These are phyloP conservation scores for Boechera divaricarpa DNA, from an alignment of 345 rosid species.

Conservation along the genomic window DNA sequence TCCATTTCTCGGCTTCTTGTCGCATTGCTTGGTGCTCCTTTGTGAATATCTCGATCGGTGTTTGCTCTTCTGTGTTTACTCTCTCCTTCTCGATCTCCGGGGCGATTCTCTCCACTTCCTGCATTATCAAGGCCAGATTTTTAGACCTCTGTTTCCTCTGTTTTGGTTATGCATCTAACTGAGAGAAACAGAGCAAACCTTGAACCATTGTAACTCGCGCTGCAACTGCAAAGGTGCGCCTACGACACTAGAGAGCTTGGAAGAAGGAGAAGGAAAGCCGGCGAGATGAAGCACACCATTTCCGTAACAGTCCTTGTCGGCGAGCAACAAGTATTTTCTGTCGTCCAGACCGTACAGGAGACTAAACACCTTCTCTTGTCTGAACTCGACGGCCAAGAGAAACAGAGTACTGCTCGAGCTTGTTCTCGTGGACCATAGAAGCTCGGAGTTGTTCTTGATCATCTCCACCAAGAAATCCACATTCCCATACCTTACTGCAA, in stretches of 20 bases:
- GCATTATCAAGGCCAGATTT: neutral
- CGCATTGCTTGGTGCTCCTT: slow-evolving; percentile 31
- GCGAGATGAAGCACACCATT: slow-evolving; percentile 48
- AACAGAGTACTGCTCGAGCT: slow-evolving; percentile 41
- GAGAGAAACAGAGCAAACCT: slow-evolving; percentile 37
- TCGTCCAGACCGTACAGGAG: slow-evolving; percentile 38
- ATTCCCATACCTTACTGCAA: slow-evolving; percentile 39
- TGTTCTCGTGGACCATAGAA: slow-evolving; percentile 39
- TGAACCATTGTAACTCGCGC: slow-evolving; percentile 48
- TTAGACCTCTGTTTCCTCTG: neutral
- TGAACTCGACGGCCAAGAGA: slow-evolving; percentile 41
- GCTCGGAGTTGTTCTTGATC: slow-evolving; percentile 42
- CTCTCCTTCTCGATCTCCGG: slow-evolving; percentile 31
- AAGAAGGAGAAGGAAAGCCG: slow-evolving; percentile 32
- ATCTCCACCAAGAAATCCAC: slow-evolving; percentile 42
- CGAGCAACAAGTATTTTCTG: slow-evolving; percentile 30
- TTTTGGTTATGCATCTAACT: neutral
- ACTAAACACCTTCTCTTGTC: slow-evolving; percentile 47
- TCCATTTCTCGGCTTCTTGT: slow-evolving; percentile 46
- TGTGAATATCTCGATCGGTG: slow-evolving; percentile 42
- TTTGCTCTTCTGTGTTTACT: slow-evolving; percentile 39
- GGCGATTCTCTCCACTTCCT: slow-evolving; percentile 45
- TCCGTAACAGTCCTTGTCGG: slow-evolving; percentile 26
- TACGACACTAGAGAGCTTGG: slow-evolving; percentile 23
- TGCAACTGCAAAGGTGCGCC: slow-evolving; percentile 45